Percentiles rank a stretch among this genome's conserved stretches.
phyloP scores from a whole-genome alignment of 2,329 filamentous ascomycete species.

The Clarireedia monteithiana region DNA sequence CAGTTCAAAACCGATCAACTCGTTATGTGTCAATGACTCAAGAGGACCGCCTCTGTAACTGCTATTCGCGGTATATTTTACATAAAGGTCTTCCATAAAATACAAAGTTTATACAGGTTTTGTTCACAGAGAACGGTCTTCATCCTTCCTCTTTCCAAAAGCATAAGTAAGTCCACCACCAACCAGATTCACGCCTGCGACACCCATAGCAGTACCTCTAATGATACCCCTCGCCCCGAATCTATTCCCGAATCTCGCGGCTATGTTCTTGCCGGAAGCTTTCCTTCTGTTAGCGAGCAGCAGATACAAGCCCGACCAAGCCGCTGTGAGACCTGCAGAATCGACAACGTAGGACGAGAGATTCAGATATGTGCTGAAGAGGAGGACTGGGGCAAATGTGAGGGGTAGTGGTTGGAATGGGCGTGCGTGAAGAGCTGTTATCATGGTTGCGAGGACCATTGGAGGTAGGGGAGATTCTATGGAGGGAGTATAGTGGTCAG shows the following conservation, averaged over 20 bases:
- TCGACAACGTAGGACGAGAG: slow-evolving; percentile 54
- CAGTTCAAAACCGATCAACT: too few relatives aligned
- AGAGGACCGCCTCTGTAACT: too few relatives aligned
- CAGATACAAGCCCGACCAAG: slow-evolving; percentile 59
- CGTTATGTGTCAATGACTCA: too few relatives aligned
- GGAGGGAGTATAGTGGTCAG: not conserved
- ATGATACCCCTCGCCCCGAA: slow-evolving; percentile 42
- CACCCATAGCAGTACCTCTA: slow-evolving; percentile 42
- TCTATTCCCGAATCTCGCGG: slow-evolving; percentile 35
- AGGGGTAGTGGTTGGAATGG: slow-evolving; percentile 59
- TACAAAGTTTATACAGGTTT: not conserved
- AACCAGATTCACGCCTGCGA: slow-evolving; percentile 42
- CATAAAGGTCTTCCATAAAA: not conserved
- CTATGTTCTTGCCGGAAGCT: slow-evolving; percentile 16
- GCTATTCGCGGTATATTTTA: not conserved
- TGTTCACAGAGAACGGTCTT: slow-evolving; percentile 2
- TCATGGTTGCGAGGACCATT: slow-evolving; percentile 55
- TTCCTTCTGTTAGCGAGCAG: slow-evolving; percentile 51
- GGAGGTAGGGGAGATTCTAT: slow-evolving; percentile 54
- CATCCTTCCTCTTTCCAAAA: slow-evolving; percentile 35
- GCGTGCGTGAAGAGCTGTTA: slow-evolving; percentile 58
- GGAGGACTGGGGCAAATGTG: slow-evolving; percentile 57
- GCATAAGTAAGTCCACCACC: slow-evolving; percentile 44
- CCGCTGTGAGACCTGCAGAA: slow-evolving; percentile 53
- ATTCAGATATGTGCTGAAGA: slow-evolving; percentile 61